Evolutionary conservation across 73 alveolate genomes (phyloP).

Genomic region (Paramecium caudatum): DNA sequence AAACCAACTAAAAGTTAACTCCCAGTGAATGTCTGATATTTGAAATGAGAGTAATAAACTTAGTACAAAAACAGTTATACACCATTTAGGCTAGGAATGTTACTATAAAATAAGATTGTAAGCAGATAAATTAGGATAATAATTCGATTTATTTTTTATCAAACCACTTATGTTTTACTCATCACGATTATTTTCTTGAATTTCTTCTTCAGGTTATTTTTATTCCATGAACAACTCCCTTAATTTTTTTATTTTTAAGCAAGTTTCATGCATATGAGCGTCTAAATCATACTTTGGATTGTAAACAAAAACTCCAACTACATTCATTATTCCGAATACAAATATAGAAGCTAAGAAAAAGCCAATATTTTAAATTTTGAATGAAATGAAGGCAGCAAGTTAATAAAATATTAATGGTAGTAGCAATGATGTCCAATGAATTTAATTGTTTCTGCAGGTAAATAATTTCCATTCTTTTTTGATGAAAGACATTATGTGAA

Average conservation of each 20-base stretch:
- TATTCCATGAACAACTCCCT: neutral
- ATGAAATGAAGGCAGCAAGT: slow-evolving; percentile 21
- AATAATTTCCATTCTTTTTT: slow-evolving; percentile 42
- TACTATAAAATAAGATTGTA: neutral
- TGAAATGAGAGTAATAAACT: slow-evolving; percentile 2
- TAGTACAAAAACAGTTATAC: neutral
- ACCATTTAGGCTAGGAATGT: slow-evolving; percentile 29
- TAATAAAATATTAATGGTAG: slow-evolving; percentile 55
- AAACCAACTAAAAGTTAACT: neutral
- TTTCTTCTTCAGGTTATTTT: neutral
- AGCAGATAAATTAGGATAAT: neutral
- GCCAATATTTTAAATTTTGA: slow-evolving; percentile 12
- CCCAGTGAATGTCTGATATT: neutral
- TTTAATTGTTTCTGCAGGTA: slow-evolving; percentile 6
- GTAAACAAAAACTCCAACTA: neutral
- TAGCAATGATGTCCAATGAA: slow-evolving; percentile 1
- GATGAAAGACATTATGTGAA: neutral
- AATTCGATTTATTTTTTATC: neutral
- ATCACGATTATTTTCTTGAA: neutral
- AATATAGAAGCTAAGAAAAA: neutral
- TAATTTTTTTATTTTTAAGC: slow-evolving; percentile 8
- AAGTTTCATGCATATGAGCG: slow-evolving; percentile 40
- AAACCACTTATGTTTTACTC: neutral
- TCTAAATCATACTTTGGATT: neutral
- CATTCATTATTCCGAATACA: neutral